These are phyloP conservation scores for Hyaloscypha bicolor DNA, from an alignment of 495 filamentous ascomycete species.

Conservation along the genomic window DNA sequence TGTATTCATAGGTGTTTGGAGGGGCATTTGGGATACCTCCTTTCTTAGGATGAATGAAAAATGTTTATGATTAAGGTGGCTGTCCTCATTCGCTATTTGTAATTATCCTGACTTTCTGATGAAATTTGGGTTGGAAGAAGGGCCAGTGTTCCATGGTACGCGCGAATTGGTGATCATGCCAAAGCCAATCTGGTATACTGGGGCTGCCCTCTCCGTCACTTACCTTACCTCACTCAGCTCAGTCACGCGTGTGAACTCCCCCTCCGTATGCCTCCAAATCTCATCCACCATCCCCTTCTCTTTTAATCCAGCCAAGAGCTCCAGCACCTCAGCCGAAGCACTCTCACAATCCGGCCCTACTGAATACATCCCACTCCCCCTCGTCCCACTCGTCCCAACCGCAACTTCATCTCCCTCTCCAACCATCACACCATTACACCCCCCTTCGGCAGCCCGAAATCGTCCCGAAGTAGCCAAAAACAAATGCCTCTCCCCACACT, in stretches of 20 bases:
- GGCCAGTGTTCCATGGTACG: neutral
- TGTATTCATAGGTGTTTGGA: neutral
- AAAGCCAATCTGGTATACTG: no score
- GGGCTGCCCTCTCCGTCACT: neutral
- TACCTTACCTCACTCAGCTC: neutral
- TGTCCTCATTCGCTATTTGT: neutral
- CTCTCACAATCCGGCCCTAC: conserved; percentile 48
- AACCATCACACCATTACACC: conserved; percentile 35
- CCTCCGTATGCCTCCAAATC: conserved; percentile 53
- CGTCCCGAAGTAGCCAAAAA: conserved; percentile 54
- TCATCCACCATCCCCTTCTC: conserved; percentile 45
- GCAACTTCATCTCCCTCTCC: conserved; percentile 36
- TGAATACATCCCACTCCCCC: conserved; percentile 55
- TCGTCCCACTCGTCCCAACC: conserved; percentile 46
- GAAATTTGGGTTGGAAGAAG: neutral
- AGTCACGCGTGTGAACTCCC: conserved; percentile 45
- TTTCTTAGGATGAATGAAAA: neutral
- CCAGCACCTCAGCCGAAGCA: conserved; percentile 36
- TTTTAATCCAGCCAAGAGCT: conserved; percentile 41
- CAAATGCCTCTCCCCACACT: conserved; percentile 57
- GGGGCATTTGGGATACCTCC: neutral
- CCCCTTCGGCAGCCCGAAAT: conserved; percentile 41
- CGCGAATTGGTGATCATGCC: no score
- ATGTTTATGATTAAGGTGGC: neutral
- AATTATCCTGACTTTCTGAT: neutral